These are phyloP conservation scores for Nyctanthes arbortristis DNA, from an alignment of 257 asterid species.

Conservation along the genomic window DNA sequence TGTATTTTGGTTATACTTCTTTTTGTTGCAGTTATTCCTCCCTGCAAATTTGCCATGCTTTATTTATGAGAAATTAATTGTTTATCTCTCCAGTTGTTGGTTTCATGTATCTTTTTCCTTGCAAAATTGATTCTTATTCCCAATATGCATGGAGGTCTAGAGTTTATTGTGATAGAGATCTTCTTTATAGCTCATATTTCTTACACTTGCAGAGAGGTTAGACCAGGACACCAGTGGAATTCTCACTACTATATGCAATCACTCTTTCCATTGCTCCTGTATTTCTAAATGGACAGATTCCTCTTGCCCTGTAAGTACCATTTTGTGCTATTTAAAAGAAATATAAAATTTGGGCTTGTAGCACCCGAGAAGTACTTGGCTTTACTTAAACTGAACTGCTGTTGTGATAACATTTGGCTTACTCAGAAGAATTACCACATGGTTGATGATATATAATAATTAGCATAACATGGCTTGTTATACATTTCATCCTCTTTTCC, in stretches of 20 bases:
- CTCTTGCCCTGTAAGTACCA: constrained; percentile 87
- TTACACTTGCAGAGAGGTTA: constrained; percentile 68
- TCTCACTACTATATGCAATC: constrained; percentile 93
- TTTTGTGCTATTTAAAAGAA: background rate
- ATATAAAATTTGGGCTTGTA: background rate
- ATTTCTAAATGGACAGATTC: constrained; percentile 99
- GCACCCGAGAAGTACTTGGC: background rate
- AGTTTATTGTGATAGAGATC: constrained; percentile 13
- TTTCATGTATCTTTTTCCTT: constrained; percentile 16
- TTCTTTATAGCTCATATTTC: constrained; percentile 21
- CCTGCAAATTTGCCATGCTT: background rate
- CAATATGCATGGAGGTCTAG: background rate
- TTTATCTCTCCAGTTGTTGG: background rate
- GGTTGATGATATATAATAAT: background rate
- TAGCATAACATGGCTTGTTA: background rate
- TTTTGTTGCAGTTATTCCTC: constrained; percentile 13
- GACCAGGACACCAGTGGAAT: constrained; percentile 89
- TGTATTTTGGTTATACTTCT: constrained; percentile 2
- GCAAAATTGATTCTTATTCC: constrained; percentile 10
- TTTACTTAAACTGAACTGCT: background rate
- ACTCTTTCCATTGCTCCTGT: constrained; percentile 98
- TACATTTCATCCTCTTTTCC: background rate
- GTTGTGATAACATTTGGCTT: background rate
- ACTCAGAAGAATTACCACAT: background rate
- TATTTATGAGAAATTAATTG: background rate